A percentile compares a stretch with the other conserved stretches of the same genome.
phyloP scores from a whole-genome alignment of 768 basidiomycete genomes.

The Mycena belliarum region DNA sequence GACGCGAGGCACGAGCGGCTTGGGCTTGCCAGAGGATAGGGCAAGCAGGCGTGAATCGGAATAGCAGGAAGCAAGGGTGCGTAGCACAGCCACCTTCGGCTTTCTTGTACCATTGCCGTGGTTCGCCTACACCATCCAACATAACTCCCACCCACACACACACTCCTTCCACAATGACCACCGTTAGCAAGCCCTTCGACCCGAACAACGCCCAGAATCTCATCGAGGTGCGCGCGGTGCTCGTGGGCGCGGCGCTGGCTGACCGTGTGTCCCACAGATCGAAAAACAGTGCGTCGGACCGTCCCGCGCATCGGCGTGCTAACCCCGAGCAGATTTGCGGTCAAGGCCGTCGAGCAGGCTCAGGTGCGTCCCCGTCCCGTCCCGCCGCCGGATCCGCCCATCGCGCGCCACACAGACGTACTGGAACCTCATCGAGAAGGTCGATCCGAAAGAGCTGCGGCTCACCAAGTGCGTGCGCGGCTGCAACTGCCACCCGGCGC shows the following conservation, averaged over 20 bases:
- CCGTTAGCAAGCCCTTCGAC: slow-evolving; percentile 64
- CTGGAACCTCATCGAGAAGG: slow-evolving; percentile 88
- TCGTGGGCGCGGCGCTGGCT: not conserved
- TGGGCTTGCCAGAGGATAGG: no score
- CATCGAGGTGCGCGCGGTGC: slow-evolving; percentile 63
- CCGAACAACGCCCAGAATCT: slow-evolving; percentile 91
- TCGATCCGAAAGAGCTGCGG: slow-evolving; percentile 72
- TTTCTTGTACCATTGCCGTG: no score
- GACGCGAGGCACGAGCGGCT: no score
- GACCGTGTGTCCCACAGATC: slow-evolving; percentile 57
- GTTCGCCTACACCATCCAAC: no score
- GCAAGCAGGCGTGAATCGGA: no score
- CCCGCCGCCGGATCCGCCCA: not conserved
- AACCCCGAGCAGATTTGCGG: slow-evolving; percentile 64
- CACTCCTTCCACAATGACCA: slow-evolving; percentile 10
- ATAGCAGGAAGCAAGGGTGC: no score
- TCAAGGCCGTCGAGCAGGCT: slow-evolving; percentile 95
- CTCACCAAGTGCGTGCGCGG: slow-evolving; percentile 69
- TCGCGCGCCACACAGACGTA: slow-evolving; percentile 63
- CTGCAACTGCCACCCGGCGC: not conserved
- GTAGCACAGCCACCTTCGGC: no score
- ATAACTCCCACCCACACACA: no score
- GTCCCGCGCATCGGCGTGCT: not conserved
- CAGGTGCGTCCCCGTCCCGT: slow-evolving; percentile 56
- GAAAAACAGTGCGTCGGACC: slow-evolving; percentile 84